These are phyloP conservation scores for Teunomyces tritomae DNA, from an alignment of 805 yeast species.

Conservation along the genomic window DNA sequence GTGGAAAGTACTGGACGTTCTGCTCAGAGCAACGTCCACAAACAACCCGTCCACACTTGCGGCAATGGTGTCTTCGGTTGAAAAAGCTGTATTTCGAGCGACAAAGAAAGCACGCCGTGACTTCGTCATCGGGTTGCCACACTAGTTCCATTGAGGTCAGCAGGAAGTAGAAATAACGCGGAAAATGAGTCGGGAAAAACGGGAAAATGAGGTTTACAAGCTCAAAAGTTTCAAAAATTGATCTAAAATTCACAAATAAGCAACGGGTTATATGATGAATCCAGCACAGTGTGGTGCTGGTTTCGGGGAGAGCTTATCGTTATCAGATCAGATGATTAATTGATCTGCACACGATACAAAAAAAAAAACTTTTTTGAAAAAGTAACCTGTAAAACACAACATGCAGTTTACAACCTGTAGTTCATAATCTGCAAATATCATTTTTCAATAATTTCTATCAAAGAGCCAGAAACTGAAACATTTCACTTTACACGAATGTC, in stretches of 20 bases:
- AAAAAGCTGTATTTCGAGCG: conserved; percentile 51
- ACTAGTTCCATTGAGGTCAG: conserved; percentile 7
- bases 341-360: neutral
- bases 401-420: neutral
- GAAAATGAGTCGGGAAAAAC: neutral
- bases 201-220: neutral
- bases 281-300: neutral
- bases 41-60: conserved; percentile 76
- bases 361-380: too few species aligned
- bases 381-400: neutral
- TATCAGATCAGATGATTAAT: neutral
- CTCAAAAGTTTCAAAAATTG: too few species aligned
- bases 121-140: conserved; percentile 74
- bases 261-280: neutral
- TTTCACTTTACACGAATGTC: conserved; percentile 46
- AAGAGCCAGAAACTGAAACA: too few species aligned
- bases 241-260: neutral
- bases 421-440: neutral
- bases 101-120: conserved; percentile 55
- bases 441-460: too few species aligned
- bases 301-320: neutral
- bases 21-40: conserved; percentile 67
- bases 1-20: conserved; percentile 32
- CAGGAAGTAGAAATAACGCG: neutral
- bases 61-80: conserved; percentile 78